A percentile compares a stretch with the other conserved stretches of the same genome.
phyloP scores from a whole-genome alignment of 495 filamentous ascomycete species.

The Patellaria atrata region DNA sequence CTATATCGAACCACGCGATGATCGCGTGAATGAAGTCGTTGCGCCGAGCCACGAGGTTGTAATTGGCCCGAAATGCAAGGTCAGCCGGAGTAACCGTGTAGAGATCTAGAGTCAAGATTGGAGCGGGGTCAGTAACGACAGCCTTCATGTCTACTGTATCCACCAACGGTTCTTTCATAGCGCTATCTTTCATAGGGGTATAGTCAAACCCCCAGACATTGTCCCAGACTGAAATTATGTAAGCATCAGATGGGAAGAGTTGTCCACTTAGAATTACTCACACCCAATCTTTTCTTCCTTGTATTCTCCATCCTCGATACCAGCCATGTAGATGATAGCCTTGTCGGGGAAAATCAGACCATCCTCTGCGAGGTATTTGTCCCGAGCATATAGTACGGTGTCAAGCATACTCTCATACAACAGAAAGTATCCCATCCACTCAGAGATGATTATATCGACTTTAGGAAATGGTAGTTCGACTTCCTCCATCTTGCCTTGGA shows the following conservation, averaged over 20 bases:
- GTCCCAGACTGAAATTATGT: slow-evolving; percentile 60
- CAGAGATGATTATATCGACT: slow-evolving; percentile 97
- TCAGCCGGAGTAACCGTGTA: slow-evolving; percentile 62
- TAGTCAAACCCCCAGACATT: slow-evolving; percentile 98
- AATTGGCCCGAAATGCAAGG: slow-evolving; percentile 60
- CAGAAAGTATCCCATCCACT: slow-evolving; percentile 99
- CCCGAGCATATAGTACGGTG: slow-evolving; percentile 84
- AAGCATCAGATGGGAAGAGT: background rate
- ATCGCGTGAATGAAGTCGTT: slow-evolving; percentile 89
- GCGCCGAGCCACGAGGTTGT: slow-evolving; percentile 54
- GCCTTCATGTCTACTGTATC: slow-evolving; percentile 67
- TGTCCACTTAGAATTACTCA: slow-evolving; percentile 29
- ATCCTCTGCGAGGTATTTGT: slow-evolving; percentile 70
- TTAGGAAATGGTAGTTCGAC: slow-evolving; percentile 72
- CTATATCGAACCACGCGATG: slow-evolving; percentile 97
- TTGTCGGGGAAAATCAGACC: slow-evolving; percentile 88
- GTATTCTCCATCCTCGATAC: slow-evolving; percentile 76
- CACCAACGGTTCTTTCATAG: slow-evolving; percentile 72
- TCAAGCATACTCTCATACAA: slow-evolving; percentile 98
- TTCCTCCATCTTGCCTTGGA: slow-evolving; percentile 96
- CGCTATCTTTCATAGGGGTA: slow-evolving; percentile 64
- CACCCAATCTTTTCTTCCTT: slow-evolving; percentile 80
- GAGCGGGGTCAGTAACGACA: slow-evolving; percentile 63
- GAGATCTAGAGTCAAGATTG: slow-evolving; percentile 66
- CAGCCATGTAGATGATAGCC: slow-evolving; percentile 78